Base-by-base conservation (phyloP, 768 basidiomycete genomes). In the Phylloporus scabripes region DNA sequence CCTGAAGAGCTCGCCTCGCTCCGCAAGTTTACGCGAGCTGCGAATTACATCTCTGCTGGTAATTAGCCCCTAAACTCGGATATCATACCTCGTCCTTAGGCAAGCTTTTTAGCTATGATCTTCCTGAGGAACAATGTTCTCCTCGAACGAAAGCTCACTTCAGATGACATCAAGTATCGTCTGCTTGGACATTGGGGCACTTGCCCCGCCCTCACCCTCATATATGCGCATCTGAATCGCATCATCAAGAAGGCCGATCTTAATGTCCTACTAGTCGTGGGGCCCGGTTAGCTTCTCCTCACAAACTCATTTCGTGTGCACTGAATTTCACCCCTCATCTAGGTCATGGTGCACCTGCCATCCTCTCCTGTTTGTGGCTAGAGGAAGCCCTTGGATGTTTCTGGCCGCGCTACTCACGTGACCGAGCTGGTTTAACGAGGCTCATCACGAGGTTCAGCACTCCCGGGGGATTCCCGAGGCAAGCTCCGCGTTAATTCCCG, bases 111-210 rank as follows among this genome's bases (percentile, higher is more conserved):
- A 82, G 88, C 88, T 1, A 90, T 87, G 86, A 92, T 93, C 53
- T 94, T 90, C 71, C 71, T 95, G 50, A 82, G 78, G 52, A 71
- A 77, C 55, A 87, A 92, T 53, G 77, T 81, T 10, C 74, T 90
- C 2, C 68, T 93, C 28, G 78, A 85, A 51, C 68, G 78, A 29
- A 66, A 75, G 24, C 68, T 88, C 36, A 74, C 71, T 17, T 70
- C 75, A 24, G 81, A 85, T 38, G 77, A 92, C 63, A 83, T 95
- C 70, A 93, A 94, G 69, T 73, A 76, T 36, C 80, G 88, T 59
- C 76, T 92, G 21, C 76, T 92, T 7, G 89, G 90, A 0, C 88
- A 90, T 59, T 89, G 86, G 85, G 87, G 87, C 24, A 87, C 86
- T 24, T 88, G 87, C 57, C 87, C 87, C 0, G 91, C 89, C 18